Base-by-base conservation (phyloP, 345 rosid species). In the Aegle marmelos region DNA sequence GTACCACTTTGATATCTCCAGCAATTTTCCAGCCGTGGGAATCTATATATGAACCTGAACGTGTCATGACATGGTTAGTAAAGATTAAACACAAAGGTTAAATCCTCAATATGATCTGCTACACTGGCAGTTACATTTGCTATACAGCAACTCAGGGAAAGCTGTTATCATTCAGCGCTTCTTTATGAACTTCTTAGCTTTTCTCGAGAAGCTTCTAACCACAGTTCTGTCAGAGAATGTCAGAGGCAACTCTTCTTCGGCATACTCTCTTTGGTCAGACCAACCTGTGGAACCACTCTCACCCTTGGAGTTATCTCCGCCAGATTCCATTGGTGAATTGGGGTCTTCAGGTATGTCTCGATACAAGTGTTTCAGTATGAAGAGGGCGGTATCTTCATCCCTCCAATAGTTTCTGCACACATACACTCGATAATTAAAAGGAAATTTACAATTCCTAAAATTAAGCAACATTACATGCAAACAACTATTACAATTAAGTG, bases 321-420 rank as follows among this genome's bases (percentile, higher is more conserved):
- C 28, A 31, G 84, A 81, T 63, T 84, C 89, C 39, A 25, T 41
- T 30, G 81, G 73, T 4, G 81, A 85, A 83, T 64, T 72, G 14
- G 86, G 86, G 56, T 88, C 92, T 67, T 94, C 94, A 39, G 89
- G 91, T 76, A 94, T 91, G 58, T 89, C 91, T 22, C 90, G 85
- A 76, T 92, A 91, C 78, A 96, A 80, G 87, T 96, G 9, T 81
- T 90, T 92, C 82, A 96, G 82, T 74, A 96, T 91, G 87, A 93
- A 96, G 30, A 96, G 94, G 31, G 98, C 98, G 21, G 99, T 92
- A 74, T 96, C 99, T 24, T 74, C 39, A 82, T 96, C 99, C 84
- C 99, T 93, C 99, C 99, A 94, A 77, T 96, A 96, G 87, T 96
- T 96, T 83, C 99, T 96, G 96, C 80, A 68, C 45, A 64, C 71